A percentile compares a stretch with the other conserved stretches of the same genome.
Evolutionary conservation across 2,329 filamentous ascomycete species (phyloP).

Genomic region (Pleurostoma richardsiae): DNA sequence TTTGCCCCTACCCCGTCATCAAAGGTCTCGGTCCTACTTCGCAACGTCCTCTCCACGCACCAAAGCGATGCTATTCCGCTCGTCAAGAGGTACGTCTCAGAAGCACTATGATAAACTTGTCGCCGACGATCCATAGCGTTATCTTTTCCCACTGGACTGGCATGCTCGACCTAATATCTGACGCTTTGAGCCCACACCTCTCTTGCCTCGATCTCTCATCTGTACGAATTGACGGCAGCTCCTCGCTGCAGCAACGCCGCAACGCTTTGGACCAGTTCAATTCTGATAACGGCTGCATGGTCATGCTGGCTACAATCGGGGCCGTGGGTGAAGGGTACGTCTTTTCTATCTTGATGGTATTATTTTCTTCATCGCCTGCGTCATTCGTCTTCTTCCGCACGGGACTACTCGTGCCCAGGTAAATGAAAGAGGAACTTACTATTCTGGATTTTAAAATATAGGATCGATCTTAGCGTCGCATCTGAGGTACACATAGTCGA

Average conservation of each 20-base stretch:
- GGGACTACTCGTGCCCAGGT: no score
- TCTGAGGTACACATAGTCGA: conserved; percentile 3
- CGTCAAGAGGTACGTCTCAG: conserved; percentile 8
- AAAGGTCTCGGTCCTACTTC: conserved; percentile 9
- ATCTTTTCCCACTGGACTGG: conserved; percentile 8
- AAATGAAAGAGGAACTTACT: no score
- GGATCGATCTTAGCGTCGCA: conserved; percentile 3
- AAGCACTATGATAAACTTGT: background rate
- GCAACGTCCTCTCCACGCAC: conserved; percentile 3
- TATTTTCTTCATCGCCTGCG: no score
- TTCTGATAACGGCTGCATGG: background rate
- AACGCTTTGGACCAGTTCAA: conserved; percentile 1
- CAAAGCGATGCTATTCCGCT: background rate
- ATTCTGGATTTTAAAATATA: background rate
- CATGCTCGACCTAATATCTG: conserved; percentile 6
- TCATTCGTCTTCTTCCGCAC: no score
- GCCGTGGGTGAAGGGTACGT: conserved; percentile 3
- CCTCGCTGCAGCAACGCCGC: conserved; percentile 2
- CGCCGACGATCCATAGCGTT: conserved; percentile 1
- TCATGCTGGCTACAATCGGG: conserved; percentile 7
- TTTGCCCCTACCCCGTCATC: conserved; percentile 1
- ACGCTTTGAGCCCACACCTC: background rate
- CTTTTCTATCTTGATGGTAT: no score
- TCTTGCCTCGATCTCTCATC: background rate
- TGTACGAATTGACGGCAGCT: conserved; percentile 4